A percentile compares a stretch with the other conserved stretches of the same genome.
Evolutionary conservation across 208 protist genomes (phyloP).

Genomic region (Trypanosoma brucei): DNA sequence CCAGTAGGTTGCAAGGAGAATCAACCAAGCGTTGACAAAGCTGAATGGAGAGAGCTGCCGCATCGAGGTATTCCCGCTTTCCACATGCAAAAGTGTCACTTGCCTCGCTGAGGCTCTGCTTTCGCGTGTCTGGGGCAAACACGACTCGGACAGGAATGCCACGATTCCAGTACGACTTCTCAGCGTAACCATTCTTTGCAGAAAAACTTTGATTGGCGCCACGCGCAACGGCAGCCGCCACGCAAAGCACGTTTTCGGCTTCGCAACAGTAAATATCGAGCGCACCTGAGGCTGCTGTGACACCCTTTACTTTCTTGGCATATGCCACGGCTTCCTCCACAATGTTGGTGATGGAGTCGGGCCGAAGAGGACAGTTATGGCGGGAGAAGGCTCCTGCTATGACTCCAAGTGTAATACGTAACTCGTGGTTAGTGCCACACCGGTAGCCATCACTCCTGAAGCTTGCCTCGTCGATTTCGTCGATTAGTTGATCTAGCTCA

Average conservation of each 20-base stretch:
- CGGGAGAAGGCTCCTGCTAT: conserved; percentile 49
- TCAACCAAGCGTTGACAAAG: conserved; percentile 83
- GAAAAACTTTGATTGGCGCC: conserved; percentile 54
- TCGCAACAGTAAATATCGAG: conserved; percentile 61
- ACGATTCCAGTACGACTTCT: conserved; percentile 38
- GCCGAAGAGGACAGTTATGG: conserved; percentile 71
- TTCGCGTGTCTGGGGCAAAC: conserved; percentile 24
- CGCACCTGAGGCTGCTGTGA: background rate
- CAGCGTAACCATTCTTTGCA: conserved; percentile 45
- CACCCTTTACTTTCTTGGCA: conserved; percentile 6
- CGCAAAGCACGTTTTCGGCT: conserved; percentile 27
- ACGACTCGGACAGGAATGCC: conserved; percentile 39
- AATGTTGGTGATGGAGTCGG: conserved; percentile 47
- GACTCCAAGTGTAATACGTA: conserved; percentile 40
- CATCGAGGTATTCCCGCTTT: conserved; percentile 24
- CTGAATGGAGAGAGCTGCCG: conserved; percentile 40
- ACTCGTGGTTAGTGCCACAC: conserved; percentile 3
- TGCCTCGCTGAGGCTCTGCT: conserved; percentile 9
- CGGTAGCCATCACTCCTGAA: background rate
- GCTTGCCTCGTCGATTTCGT: conserved; percentile 1
- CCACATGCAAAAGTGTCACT: conserved; percentile 18
- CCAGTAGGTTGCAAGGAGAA: conserved; percentile 76
- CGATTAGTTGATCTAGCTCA: conserved; percentile 10
- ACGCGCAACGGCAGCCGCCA: conserved; percentile 51
- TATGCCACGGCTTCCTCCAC: conserved; percentile 40